Evolutionary conservation across 176 grass and related monocot species (phyloP).

Genomic region (Avena insularis): DNA sequence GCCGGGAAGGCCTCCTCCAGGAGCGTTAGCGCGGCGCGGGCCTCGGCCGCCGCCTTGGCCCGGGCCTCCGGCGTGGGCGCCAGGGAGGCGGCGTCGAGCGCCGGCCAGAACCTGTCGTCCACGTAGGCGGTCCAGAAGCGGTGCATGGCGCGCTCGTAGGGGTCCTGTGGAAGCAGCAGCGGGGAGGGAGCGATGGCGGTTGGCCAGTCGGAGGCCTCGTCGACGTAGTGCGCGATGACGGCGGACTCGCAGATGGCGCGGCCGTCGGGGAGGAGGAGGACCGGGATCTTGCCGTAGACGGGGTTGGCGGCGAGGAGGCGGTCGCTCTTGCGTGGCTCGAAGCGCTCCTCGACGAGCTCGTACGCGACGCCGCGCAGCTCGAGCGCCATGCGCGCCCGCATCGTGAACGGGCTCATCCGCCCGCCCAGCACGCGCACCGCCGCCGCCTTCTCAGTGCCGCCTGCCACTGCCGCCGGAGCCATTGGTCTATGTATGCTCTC

Average conservation of each 20-base stretch:
- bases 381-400: constrained; percentile 56
- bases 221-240: constrained; percentile 64
- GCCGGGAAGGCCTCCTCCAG: constrained; percentile 37
- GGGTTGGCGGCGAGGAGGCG: constrained; percentile 69
- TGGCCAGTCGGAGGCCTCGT: constrained; percentile 33
- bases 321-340: constrained; percentile 54
- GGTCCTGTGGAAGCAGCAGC: constrained; percentile 46
- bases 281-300: constrained; percentile 67
- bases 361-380: constrained; percentile 57
- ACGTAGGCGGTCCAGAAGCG: constrained; percentile 68
- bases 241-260: constrained; percentile 70
- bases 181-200: too few relatives aligned
- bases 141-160: constrained; percentile 67
- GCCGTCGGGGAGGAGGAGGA: constrained; percentile 59
- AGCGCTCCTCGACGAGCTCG: constrained; percentile 58
- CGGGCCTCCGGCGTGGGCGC: constrained; percentile 14
- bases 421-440: constrained; percentile 45
- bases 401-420: constrained; percentile 54
- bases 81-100: constrained; percentile 44
- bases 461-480: neutral
- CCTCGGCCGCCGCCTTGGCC: neutral
- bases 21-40: constrained; percentile 16
- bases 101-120: constrained; percentile 58
- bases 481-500: neutral
- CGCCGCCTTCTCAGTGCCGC: neutral